Evolutionary conservation across 164 flowering plant species (phyloP), one percentile per base, ranked within the genome.

Genomic region (Chloranthus sessilifolius): DNA sequence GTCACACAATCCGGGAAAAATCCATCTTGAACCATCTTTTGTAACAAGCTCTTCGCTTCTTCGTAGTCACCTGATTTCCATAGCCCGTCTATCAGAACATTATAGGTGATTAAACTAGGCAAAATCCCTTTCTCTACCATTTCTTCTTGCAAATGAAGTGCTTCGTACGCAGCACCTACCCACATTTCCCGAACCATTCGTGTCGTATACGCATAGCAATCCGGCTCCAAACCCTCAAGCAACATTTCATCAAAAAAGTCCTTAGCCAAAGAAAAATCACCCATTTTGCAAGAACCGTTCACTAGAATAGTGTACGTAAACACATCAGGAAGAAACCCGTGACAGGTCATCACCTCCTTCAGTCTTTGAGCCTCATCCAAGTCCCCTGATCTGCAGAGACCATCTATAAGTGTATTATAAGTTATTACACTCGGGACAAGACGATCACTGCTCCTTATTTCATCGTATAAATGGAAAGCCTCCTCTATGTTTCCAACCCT

Each of bases 331-430:
- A 7, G 6, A 43, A 79, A 47, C 24, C 82, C 76, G 42, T 19
- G 58, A 23, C n/a, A 17, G 28, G 29, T 47, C 88, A 83, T 81
- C 38, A 60, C 74, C n/a, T 74, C 72, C 65, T 78, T 83, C 14
- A 85, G 62, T 61, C 53, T 65, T 39, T 12, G 39, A 31, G 83
- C 88, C 43, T 57, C 64, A 44, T 68, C 74, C 53, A 85, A 53
- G 33, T 71, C 43, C 12, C 85, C 84, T 4, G 41, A 9, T 66
- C 66, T 60, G 47, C 82, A 77, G 39, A 75, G 68, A 38, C 90
- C 88, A 50, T 77, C 59, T 12, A 85, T 72, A 30, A 85, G 65
- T 1, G 77, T 75, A 62, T 85, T 85, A 53, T 82, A 83, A 1
- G 95, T 85, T 34, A 85, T 56, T 21, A 57, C 52, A 41, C 77